Conservation (phyloP, 306 rosid genomes). For the Dryas octopetala region DNA sequence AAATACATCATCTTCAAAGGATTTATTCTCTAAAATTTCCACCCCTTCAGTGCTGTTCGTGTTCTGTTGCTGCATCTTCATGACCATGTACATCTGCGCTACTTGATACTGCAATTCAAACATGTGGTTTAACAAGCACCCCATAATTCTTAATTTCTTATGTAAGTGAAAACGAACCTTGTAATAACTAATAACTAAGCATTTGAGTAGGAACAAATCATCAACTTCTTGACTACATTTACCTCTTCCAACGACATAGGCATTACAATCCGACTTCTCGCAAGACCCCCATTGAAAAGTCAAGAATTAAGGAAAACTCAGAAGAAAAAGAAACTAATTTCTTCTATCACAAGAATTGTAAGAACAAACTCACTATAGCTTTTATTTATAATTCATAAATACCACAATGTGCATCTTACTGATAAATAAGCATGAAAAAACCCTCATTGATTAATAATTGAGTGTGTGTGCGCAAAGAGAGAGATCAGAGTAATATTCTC, state of each 20-base stretch:
- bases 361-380: not conserved
- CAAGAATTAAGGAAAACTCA: slow-evolving; percentile 30
- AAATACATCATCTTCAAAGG: slow-evolving; percentile 38
- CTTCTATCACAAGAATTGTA: not conserved
- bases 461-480: too few species aligned
- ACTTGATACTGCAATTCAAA: slow-evolving; percentile 37
- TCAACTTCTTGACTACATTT: slow-evolving; percentile 1
- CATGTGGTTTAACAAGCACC: not conserved
- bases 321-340: not conserved
- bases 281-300: slow-evolving; percentile 21
- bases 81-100: slow-evolving; percentile 45
- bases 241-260: slow-evolving; percentile 52
- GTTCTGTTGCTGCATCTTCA: slow-evolving; percentile 50
- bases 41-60: slow-evolving; percentile 43
- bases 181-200: not conserved
- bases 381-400: not conserved
- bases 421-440: not conserved
- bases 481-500: too few species aligned
- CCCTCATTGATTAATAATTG: not conserved
- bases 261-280: slow-evolving; percentile 45
- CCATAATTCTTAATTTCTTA: not conserved
- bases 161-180: not conserved
- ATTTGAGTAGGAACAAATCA: not conserved
- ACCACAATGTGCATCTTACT: not conserved
- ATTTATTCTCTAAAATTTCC: slow-evolving; percentile 35